phyloP scores from a whole-genome alignment of 352 stramenopile species.

The Pythium brachiatum region DNA sequence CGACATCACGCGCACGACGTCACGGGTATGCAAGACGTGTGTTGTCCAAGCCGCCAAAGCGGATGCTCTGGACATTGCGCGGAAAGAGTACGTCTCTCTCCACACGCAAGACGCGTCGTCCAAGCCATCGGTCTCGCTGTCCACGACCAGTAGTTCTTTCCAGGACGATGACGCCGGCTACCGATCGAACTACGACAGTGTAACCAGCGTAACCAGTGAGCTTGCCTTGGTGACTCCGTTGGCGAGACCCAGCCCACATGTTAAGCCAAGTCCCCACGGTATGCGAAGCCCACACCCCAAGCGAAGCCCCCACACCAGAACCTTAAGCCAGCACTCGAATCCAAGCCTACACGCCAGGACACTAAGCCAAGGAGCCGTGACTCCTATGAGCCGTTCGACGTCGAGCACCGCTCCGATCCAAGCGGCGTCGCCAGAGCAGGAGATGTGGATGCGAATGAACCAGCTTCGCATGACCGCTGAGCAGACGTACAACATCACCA shows the following conservation, averaged over 20 bases:
- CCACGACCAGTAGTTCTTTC: not conserved
- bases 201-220: not conserved
- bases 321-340: no score
- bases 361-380: not conserved
- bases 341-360: no score
- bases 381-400: not conserved
- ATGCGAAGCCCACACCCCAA: no score
- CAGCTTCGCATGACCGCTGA: conserved; percentile 10
- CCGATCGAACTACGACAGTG: not conserved
- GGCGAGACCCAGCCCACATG: not conserved
- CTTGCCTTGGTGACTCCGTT: not conserved
- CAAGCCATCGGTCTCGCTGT: not conserved
- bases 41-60: not conserved
- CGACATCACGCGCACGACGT: conserved; percentile 9
- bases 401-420: not conserved
- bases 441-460: conserved; percentile 13
- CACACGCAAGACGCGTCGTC: not conserved
- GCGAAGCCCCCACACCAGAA: no score
- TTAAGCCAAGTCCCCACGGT: not conserved
- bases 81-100: not conserved
- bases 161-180: not conserved
- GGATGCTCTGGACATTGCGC: conserved; percentile 4
- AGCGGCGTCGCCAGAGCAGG: not conserved
- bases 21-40: conserved; percentile 15
- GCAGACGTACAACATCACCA: conserved; percentile 8